Base-by-base conservation (phyloP, 2,329 filamentous ascomycete species). In the Epichloe brachyelytri region DNA sequence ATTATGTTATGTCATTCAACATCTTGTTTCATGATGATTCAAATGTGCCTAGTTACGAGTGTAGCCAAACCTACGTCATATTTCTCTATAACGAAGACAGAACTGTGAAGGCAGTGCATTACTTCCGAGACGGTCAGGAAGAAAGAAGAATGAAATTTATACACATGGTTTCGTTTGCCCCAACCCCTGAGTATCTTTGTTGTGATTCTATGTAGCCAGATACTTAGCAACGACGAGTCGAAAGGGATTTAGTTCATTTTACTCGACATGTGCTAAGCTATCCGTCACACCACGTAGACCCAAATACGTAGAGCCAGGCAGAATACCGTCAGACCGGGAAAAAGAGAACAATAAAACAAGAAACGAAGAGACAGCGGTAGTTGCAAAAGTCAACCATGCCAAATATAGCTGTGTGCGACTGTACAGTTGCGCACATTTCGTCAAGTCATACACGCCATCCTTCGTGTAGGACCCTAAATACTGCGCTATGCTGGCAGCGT, bases 381-480 rank as follows among this genome's bases (percentile, higher is more conserved):
- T 34, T 22, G 34, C n/a, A 52, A 52, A 43, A 49, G 48, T 39
- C 49, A 47, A 41, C 52, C 46, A 53, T 46, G 51, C 45, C 51
- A 51, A 48, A 49, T 53, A 50, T 49, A 49, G 45, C 45, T 48
- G 51, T 53, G 47, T 51, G 50, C 41, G 53, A 51, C 54, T 50
- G 43, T n/a, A 48, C 48, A 56, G 51, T 46, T 43, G 53, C 51
- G 36, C 26, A 39, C 43, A 48, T 20, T 15, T 34, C 43, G 26
- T 51, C 17, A 55, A 57, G 52, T 60, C 55, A 52, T 63, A 60
- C 59, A 58, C 52, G 55, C 46, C 48, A 14, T 43, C 19, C 40
- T 41, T 15, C 22, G 26, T 10, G 6, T 8, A 15, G 5, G 4
- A 34, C 14, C 7, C 15, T 14, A 0, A 17, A 34, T 15, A 34